Evolutionary conservation across 805 yeast genomes (phyloP), one percentile per base, ranked within the genome.

Genomic region (Isabelozyma gotoi): DNA sequence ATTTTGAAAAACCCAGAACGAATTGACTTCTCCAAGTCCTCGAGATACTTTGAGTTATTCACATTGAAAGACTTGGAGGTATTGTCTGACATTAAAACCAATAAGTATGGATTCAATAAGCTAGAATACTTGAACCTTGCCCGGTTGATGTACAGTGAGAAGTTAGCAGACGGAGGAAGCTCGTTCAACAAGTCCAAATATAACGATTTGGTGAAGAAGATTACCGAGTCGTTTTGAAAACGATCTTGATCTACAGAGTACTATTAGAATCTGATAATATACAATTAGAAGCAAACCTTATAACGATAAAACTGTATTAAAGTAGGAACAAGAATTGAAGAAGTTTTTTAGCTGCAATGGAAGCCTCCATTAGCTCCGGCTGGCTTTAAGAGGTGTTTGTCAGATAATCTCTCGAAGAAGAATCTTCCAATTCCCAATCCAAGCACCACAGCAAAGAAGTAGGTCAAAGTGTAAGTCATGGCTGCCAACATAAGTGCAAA

Each of bases 401-500:
- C 74, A 19, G 77, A 57, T 38, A 81, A 60, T 59, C 87, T 77
- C 51, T 83, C 84, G 63, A 84, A 84, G 53, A 80, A 76, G 36
- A 85, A 79, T 53, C 85, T 87, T 31, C 88, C 88, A 44, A 84
- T 66, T 0, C 90, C 76, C 46, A 84, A 66, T 8, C 95, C 95
- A 14, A 82, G 53, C 14, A 83, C 78, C 21, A 84, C 82, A 2
- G 88, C 92, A 63, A 86, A 86, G 61, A 86, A 83, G 51, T 86
- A 86, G 0, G 80, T 64, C 37, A 84, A 51, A 7, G 84, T 76
- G 57, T 72, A 85, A 33, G 85, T 72, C 95, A 86, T 86, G 5
- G 85, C 85, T 12, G 82, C 90, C 66, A 86, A 73, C 95, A 86
- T 86, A 53, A 86, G 63, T 29, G 84, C 84, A 57, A 82, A 86